Evolutionary conservation across 441 rosid species (phyloP).

Genomic region (California macrophylla): DNA sequence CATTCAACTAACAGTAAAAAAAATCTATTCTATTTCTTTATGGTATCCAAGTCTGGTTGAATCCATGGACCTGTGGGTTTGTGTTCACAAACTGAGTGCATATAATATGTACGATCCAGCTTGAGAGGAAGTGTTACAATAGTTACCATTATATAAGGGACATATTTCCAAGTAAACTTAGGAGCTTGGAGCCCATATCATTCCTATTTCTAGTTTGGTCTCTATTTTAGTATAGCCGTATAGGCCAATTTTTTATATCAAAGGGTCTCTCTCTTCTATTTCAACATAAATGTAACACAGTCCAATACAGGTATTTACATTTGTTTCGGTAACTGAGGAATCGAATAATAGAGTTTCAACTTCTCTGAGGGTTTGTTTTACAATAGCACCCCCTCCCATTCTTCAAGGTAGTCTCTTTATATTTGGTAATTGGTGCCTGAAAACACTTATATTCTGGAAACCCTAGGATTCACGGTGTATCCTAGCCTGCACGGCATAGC

Average conservation of each 20-base stretch:
- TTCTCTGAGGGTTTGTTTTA: background rate
- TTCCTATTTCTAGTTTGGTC: background rate
- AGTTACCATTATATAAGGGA: too few species aligned
- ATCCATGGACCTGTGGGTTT: too few species aligned
- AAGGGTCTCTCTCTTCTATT: background rate
- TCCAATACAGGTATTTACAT: background rate
- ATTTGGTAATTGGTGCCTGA: background rate
- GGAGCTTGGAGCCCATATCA: background rate
- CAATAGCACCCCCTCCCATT: background rate
- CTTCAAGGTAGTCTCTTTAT: background rate
- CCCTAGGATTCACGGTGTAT: background rate
- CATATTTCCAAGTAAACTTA: background rate
- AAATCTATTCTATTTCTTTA: too few species aligned
- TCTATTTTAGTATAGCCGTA: background rate
- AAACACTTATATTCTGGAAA: background rate
- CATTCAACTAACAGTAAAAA: too few species aligned
- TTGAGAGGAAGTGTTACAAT: too few species aligned
- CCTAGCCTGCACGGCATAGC: constrained; percentile 1
- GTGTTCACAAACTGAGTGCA: too few species aligned
- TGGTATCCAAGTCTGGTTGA: too few species aligned
- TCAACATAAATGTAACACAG: background rate
- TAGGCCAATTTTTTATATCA: background rate
- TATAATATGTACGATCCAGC: too few species aligned
- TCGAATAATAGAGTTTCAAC: background rate
- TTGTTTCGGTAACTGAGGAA: background rate